Evolutionary conservation across 345 rosid genomes (phyloP), one percentile per base, ranked within the genome.

Genomic region (Viola odorata): DNA sequence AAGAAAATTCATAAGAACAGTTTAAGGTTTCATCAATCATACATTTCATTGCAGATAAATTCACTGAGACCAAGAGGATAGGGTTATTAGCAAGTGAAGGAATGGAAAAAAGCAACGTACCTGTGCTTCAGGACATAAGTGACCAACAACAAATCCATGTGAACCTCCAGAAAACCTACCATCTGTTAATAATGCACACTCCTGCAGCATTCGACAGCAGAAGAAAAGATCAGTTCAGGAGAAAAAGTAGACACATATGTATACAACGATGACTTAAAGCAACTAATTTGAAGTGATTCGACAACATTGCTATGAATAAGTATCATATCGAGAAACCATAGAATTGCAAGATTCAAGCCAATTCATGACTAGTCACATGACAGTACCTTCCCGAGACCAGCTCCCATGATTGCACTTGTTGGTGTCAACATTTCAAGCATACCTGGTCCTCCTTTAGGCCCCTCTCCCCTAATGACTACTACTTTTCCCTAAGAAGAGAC

Each of bases 371-470:
- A 23, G 32, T 36, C 4, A 51, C 23, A 17, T 53, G 47, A 41
- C 0, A 38, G 41, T 74, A 92, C 98, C 98, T 94, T 94, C 53
- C 99, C 99, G 64, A 94, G 97, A 68, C 97, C 97, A 13, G 99
- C 96, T 58, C 97, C 99, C 96, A 88, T 94, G 51, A 94, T 94
- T 41, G 89, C 99, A 82, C 99, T 94, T 42, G 99, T 94, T 41
- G 99, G 97, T 32, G 99, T 86, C 78, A 94, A 80, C 99, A 91
- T 94, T 78, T 94, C 99, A 60, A 96, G 86, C 96, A 94, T 94
- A 73, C 99, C 99, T 42, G 97, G 99, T 50, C 99, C 99, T 37
- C 99, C 99, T 68, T 86, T 91, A 45, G 99, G 99, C 41, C 99
- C 99, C 68, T 95, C 99, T 73, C 85, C 96, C 81, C 95, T 86